These are phyloP conservation scores for Wickerhamomyces kurtzmanii DNA, from an alignment of 805 yeast genomes.

Conservation along the genomic window DNA sequence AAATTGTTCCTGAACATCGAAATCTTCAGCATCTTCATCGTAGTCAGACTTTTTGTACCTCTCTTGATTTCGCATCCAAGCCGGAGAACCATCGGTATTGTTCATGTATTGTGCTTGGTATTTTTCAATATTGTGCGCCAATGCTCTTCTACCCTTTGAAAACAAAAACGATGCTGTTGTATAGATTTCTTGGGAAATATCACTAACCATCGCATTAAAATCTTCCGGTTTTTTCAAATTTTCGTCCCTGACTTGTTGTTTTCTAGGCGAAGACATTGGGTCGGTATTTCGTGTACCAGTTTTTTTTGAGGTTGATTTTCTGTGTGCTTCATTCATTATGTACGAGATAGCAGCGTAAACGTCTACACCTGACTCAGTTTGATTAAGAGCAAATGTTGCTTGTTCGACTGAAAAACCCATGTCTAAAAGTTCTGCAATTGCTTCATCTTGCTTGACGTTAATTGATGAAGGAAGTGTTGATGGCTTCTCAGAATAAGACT, in stretches of 20 bases:
- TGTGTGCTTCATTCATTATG: conserved; percentile 53
- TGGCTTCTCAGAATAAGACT: background rate
- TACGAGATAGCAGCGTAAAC: conserved; percentile 57
- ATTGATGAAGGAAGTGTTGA: conserved; percentile 2
- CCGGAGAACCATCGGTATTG: conserved; percentile 37
- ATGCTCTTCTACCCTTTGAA: no score
- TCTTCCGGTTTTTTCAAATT: no score
- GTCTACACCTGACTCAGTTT: conserved; percentile 41
- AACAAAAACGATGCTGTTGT: no score
- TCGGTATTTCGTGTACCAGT: no score
- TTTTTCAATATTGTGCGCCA: conserved; percentile 11
- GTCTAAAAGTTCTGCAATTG: conserved; percentile 62
- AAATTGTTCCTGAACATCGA: no score
- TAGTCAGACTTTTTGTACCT: conserved; percentile 31
- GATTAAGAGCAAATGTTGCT: conserved; percentile 49
- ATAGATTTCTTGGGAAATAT: no score
- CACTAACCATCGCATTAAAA: no score
- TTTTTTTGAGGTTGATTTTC: no score
- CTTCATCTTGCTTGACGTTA: conserved; percentile 27
- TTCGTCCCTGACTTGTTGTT: no score
- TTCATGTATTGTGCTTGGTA: conserved; percentile 12
- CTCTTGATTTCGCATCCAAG: conserved; percentile 65
- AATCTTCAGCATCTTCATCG: conserved; percentile 37
- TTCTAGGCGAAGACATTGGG: no score
- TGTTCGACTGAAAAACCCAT: conserved; percentile 67